Base-by-base conservation (phyloP, 106 monocot genomes). In the Allium sativum region DNA sequence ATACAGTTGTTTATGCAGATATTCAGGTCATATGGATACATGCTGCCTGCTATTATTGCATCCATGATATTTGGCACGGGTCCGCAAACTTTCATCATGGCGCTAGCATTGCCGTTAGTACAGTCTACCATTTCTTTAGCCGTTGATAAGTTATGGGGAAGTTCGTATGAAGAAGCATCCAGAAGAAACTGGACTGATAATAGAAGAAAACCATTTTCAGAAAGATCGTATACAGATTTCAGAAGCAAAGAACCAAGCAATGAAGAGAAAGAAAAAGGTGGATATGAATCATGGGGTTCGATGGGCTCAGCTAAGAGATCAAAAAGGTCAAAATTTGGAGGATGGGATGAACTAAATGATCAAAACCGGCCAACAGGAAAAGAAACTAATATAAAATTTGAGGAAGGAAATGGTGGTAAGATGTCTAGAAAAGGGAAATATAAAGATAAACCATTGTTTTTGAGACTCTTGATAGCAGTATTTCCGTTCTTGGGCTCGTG, bases 401-500 rank as follows among this genome's bases (percentile, higher is more conserved):
- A 62, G 47, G 18, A 19, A 5, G 44, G 40, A 42, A 65, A 53
- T 40, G 69, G 45, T 61, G 72, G 78, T 14, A 89, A 81, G 61
- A 52, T 85, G 69, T 72, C 93, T 1, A 83, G 48, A 66, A 83
- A 47, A 44, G 69, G 60, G 16, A 75, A 64, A 64, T 78, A 81
- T 8, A 78, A 64, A 21, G 88, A 83, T 9, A 76, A 55, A 7
- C 93, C 93, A 16, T 58, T 93, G 68, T 73, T 89, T 44, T 21
- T 89, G 72, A 80, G 93, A 63, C 68, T 93, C 44, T 51, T 93
- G 72, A 73, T 93, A 20, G 88, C 93, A 58, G 80, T 89, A 65
- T 93, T 93, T 55, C 93, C 93, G 1, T 93, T 93, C 77, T 53
- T 93, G 52, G 89, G 78, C 20, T 89, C 93, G 41, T 88, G 93